phyloP scores from a whole-genome alignment of 345 rosid genomes.

The Hibiscus syriacus region DNA sequence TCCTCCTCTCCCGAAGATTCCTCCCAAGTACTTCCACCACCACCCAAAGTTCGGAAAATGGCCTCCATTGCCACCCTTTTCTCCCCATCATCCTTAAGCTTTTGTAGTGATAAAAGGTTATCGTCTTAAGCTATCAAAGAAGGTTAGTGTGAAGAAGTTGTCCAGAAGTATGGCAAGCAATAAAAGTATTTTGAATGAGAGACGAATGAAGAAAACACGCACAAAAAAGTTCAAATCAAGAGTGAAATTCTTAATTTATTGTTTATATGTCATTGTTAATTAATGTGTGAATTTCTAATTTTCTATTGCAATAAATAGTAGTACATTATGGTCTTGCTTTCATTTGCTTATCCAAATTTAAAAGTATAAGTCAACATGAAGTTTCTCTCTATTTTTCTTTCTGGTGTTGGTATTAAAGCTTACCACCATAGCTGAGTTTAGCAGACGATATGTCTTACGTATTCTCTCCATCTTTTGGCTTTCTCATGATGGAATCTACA shows the following conservation, averaged over 20 bases:
- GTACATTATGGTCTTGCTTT: background rate
- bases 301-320: background rate
- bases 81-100: background rate
- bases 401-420: no score
- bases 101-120: background rate
- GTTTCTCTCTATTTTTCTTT: no score
- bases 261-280: background rate
- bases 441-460: no score
- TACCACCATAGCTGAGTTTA: no score
- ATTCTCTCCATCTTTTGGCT: no score
- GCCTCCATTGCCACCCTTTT: background rate
- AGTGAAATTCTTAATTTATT: background rate
- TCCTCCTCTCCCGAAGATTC: conserved; percentile 20
- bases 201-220: background rate
- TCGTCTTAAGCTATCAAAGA: background rate
- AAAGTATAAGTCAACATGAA: no score
- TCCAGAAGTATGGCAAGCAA: background rate
- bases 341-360: no score
- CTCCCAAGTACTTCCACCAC: conserved; percentile 33
- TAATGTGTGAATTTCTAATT: background rate
- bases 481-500: no score
- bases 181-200: background rate
- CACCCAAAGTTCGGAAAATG: conserved; percentile 17
- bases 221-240: background rate
- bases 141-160: background rate